phyloP scores from a whole-genome alignment of 2,329 filamentous ascomycete species.

The Fusarium domesticum region DNA sequence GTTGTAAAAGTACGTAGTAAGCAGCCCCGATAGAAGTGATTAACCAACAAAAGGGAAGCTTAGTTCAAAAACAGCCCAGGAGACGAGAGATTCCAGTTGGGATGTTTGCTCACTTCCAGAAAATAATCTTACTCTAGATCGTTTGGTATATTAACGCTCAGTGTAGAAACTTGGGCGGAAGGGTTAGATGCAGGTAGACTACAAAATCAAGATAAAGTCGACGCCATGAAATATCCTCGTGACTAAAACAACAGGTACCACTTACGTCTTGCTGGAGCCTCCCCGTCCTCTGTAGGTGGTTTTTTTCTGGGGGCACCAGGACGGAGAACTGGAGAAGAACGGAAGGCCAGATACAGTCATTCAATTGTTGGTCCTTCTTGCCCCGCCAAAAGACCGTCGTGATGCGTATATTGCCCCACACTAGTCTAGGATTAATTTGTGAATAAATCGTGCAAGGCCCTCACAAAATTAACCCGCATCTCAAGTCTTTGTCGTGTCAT shows the following conservation, averaged over 20 bases:
- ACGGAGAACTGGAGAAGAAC: neutral
- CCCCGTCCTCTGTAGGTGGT: neutral
- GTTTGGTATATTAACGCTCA: neutral
- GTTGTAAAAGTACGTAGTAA: neutral
- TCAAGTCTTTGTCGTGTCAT: too few species aligned
- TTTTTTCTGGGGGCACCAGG: neutral
- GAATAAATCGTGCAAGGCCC: neutral
- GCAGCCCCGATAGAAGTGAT: neutral
- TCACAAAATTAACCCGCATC: too few species aligned
- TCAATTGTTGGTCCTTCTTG: neutral
- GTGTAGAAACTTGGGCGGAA: neutral
- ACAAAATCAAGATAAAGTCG: too few species aligned
- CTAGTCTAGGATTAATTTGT: neutral
- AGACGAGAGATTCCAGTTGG: too few species aligned
- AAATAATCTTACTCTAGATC: too few species aligned
- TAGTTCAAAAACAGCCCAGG: neutral
- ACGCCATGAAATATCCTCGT: neutral
- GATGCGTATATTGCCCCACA: constrained; percentile 10
- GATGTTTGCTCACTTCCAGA: too few species aligned
- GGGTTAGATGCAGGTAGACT: neutral
- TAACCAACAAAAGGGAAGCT: neutral
- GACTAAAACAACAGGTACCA: neutral
- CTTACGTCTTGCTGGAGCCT: neutral
- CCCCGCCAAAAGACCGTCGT: constrained; percentile 11
- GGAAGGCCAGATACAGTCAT: neutral